Percentiles rank a stretch among this genome's conserved stretches.
phyloP scores from a whole-genome alignment of 768 basidiomycete genomes.

The Podaxis mareebaensis region DNA sequence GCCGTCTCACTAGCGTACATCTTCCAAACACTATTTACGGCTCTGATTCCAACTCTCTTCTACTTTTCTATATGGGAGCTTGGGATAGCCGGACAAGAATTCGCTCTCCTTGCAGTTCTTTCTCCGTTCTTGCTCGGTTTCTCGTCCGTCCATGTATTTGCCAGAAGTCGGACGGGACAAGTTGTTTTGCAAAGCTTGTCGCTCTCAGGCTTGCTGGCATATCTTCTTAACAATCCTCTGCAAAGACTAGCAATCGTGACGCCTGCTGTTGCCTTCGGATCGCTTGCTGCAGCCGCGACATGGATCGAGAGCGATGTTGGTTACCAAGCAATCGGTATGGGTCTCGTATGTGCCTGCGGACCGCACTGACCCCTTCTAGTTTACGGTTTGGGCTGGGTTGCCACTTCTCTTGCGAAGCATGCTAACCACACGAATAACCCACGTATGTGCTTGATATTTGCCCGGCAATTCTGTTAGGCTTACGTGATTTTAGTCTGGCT shows the following conservation, averaged over 20 bases:
- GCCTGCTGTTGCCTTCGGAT: conserved; percentile 3
- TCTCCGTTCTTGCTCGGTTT: conserved; percentile 65
- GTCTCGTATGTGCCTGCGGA: not conserved
- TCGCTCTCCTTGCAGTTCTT: conserved; percentile 69
- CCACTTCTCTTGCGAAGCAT: conserved; percentile 72
- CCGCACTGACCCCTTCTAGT: conserved; percentile 38
- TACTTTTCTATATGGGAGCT: conserved; percentile 94
- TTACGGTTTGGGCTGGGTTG: conserved; percentile 61
- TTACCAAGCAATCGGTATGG: conserved; percentile 50
- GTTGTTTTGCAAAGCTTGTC: conserved; percentile 15
- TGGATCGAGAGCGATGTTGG: conserved; percentile 25
- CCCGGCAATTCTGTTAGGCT: conserved; percentile 2
- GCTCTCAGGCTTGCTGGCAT: conserved; percentile 15
- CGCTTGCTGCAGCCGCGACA: conserved; percentile 1
- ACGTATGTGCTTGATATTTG: conserved; percentile 36
- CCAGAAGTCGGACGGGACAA: conserved; percentile 16
- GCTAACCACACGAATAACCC: conserved; percentile 83
- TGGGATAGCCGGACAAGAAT: conserved; percentile 80
- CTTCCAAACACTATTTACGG: conserved; percentile 83
- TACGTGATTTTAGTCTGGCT: conserved; percentile 64
- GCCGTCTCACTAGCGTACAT: conserved; percentile 54
- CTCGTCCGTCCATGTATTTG: conserved; percentile 23
- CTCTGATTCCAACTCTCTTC: conserved; percentile 77
- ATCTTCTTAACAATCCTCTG: conserved; percentile 15
- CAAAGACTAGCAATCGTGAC: conserved; percentile 14